These are phyloP conservation scores for Escallonia rubra DNA, from an alignment of 129 eudicot species.

Conservation along the genomic window DNA sequence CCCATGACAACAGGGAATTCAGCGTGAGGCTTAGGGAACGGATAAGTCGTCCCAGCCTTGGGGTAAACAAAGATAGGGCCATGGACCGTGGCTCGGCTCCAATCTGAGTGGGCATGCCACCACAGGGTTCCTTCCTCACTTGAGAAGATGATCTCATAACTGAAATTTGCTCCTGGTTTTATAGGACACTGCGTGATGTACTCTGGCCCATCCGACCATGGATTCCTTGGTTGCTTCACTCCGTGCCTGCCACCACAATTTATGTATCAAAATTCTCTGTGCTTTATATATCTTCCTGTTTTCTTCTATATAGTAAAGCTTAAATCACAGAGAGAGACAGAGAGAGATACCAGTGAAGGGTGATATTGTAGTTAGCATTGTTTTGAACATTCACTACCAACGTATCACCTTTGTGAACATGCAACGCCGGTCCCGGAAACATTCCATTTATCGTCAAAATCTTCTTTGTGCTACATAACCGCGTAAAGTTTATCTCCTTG, in stretches of 20 bases:
- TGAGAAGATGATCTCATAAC: background rate
- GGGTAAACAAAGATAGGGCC: background rate
- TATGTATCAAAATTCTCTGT: too few relatives aligned
- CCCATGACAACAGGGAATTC: background rate
- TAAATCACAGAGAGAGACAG: too few relatives aligned
- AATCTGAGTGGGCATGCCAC: conserved; percentile 1
- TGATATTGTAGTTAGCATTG: too few relatives aligned
- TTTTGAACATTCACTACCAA: too few relatives aligned
- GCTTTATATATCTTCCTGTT: too few relatives aligned
- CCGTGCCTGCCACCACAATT: background rate
- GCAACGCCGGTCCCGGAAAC: too few relatives aligned
- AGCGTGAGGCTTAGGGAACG: background rate
- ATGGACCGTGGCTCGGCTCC: conserved; percentile 1
- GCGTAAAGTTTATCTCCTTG: too few relatives aligned
- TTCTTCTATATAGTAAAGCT: too few relatives aligned
- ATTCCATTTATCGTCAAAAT: too few relatives aligned
- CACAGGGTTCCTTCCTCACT: background rate
- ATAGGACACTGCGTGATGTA: background rate
- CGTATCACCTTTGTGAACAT: too few relatives aligned
- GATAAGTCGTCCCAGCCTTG: background rate
- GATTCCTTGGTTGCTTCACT: background rate
- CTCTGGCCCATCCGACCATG: conserved; percentile 2
- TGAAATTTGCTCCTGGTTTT: background rate
- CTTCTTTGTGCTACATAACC: too few relatives aligned
- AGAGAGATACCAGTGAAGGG: too few relatives aligned